Base-by-base conservation (phyloP, 331 rosid genomes). In the Arachis monticola region DNA sequence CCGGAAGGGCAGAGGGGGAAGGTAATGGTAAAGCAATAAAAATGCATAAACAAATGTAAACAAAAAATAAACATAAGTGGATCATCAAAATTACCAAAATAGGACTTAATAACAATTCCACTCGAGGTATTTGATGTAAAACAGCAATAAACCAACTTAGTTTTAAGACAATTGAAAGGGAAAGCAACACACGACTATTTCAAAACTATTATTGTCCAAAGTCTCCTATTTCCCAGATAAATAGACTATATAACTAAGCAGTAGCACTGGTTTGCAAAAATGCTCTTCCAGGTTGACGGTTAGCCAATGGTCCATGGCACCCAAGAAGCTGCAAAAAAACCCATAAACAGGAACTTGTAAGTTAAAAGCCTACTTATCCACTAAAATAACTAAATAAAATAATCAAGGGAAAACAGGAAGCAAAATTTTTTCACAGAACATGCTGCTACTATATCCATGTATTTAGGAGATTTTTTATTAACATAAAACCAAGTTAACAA, bases 271-370 rank as follows among this genome's bases (percentile, higher is more conserved):
- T 0, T 51, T 14, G 7, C 6, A 82, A 58, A 56, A 91, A 87
- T 52, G 94, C 94, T 66, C 72, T 72, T 74, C 94, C 94, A 6
- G 97, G 89, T 48, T 72, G 59, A 62, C 92, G 94, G 5, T 73
- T 57, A 0, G 92, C 86, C 83, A 91, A 73, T 32, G 87, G 81
- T 74, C 97, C 97, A 80, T 91, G 94, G 53, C 94, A 88, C 62
- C 97, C 94, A 66, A 88, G 92, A 73, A 91, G 94, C 94, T 91
- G 91, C 73, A 81, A 38, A 75, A 76, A 81, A 40, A 77, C 73
- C 55, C 67, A 6, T 50, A 44, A 35, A 7, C 14, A 60, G 11
- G 32, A 66, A 45, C 1, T 12, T 32, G 40, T 59, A 44, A 74
- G 60, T 80, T 57, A 10, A 10, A 10, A 51, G 10, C 52, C 4